Evolutionary conservation across 805 yeast genomes (phyloP), one percentile per base, ranked within the genome.

Genomic region (Hagleromyces aurorensis): DNA sequence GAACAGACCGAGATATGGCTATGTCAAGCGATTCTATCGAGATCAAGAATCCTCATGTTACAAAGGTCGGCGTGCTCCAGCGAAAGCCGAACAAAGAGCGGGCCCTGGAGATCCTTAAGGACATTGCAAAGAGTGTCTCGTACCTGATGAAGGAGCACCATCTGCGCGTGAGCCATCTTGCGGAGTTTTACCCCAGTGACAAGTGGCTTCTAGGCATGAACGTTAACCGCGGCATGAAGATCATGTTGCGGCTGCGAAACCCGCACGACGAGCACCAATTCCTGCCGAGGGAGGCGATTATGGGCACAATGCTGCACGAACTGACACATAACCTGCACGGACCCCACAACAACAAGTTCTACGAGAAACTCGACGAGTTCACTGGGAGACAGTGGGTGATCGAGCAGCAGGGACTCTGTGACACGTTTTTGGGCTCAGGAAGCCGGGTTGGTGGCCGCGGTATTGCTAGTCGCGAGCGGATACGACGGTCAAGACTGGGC

Each of bases 251-350:
- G 34, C 59, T 89, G 19, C 62, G 97, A 33, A 67, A 69, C 17
- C 71, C 75, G 5, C 52, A 59, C 13, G 70, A 79, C 42, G 65
- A 64, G 15, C 43, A 44, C 18, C 44, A 48, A 33, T 86, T 87
- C 50, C 50, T 75, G 12, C 78, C 86, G 1, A 59, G 77, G 55
- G 66, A 74, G 3, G 75, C 75, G 29, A 57, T 87, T 2, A 49
- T 87, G 15, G 94, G 86, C 1, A 85, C 95, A 0, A 70, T 86
- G 75, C 61, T 89, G 4, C 97, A 89, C 55, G 97, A 89, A 52
- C 62, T 89, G 23, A 71, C 84, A 2, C 97, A 89, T 52, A 87
- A 85, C 51, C 50, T 65, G 13, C 61, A 62, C 46, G 95, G 96
- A 0, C 81, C 94, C 0, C 97, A 89, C 50, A 79, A 89, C 59